Conservation (phyloP, 2,329 filamentous ascomycete species). For the Teratosphaeria zuluensis region DNA sequence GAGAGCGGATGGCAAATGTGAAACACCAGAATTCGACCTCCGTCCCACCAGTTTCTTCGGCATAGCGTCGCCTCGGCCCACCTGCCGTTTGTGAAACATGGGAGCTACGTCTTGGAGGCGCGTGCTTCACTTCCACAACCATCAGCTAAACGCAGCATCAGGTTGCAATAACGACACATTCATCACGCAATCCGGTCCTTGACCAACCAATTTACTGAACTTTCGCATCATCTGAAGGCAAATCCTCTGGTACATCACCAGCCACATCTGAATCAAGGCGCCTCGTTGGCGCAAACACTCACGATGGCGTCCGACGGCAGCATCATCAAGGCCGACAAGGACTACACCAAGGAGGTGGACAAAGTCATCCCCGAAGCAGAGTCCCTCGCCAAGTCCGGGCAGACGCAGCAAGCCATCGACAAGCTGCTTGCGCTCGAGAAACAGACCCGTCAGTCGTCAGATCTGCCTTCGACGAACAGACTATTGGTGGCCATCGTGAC, state of each 20-base stretch:
- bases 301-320: slow-evolving; percentile 52
- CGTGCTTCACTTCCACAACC: not conserved
- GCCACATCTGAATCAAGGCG: not conserved
- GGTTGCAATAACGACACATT: not conserved
- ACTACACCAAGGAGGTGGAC: slow-evolving; percentile 95
- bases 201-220: not conserved
- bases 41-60: not conserved
- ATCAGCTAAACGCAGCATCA: not conserved
- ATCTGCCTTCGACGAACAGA: slow-evolving; percentile 89
- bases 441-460: slow-evolving; percentile 93
- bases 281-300: not conserved
- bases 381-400: slow-evolving; percentile 59
- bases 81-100: not conserved
- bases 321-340: slow-evolving; percentile 88
- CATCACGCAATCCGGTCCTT: not conserved
- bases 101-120: not conserved
- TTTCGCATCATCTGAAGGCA: not conserved
- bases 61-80: not conserved
- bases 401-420: slow-evolving; percentile 81
- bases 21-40: not conserved
- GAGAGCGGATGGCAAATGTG: not conserved
- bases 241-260: not conserved
- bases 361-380: slow-evolving; percentile 83
- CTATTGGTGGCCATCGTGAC: slow-evolving; percentile 81
- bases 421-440: slow-evolving; percentile 90